These are phyloP conservation scores for Sporothrix luriei DNA, from an alignment of 2,329 filamentous ascomycete species.

Conservation along the genomic window DNA sequence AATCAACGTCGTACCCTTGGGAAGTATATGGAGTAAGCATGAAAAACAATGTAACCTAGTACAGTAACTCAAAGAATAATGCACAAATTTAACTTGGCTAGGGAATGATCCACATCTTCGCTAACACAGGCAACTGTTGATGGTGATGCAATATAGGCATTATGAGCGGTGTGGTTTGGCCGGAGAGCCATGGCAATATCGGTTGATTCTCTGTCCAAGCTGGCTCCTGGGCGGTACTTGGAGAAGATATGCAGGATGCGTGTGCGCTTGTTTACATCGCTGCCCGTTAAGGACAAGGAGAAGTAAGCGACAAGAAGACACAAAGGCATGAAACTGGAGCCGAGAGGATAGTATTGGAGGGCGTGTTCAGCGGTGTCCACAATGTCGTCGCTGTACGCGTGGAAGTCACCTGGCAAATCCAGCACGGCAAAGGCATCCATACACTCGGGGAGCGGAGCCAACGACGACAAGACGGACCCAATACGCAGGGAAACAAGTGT, in stretches of 20 bases:
- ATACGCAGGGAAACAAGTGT: constrained; percentile 32
- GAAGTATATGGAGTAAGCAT: too few relatives aligned
- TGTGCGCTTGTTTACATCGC: not conserved
- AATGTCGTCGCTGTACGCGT: constrained; percentile 25
- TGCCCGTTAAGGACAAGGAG: not conserved
- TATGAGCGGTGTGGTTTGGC: not conserved
- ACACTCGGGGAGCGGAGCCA: not conserved
- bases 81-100: not conserved
- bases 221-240: constrained; percentile 4
- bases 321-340: constrained; percentile 32
- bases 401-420: not conserved
- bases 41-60: too few relatives aligned
- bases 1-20: too few relatives aligned
- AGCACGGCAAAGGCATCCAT: not conserved
- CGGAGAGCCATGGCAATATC: not conserved
- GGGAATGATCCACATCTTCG: not conserved
- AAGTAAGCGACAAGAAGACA: constrained; percentile 30
- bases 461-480: constrained; percentile 6
- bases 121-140: not conserved
- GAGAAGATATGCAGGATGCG: constrained; percentile 15
- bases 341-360: constrained; percentile 32
- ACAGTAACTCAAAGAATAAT: not conserved
- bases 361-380: constrained; percentile 25
- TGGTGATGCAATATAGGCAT: too few relatives aligned
- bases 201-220: not conserved